A percentile compares a stretch with the other conserved stretches of the same genome.
phyloP scores from a whole-genome alignment of 106 monocot species.

The Xerophyta viscosa region DNA sequence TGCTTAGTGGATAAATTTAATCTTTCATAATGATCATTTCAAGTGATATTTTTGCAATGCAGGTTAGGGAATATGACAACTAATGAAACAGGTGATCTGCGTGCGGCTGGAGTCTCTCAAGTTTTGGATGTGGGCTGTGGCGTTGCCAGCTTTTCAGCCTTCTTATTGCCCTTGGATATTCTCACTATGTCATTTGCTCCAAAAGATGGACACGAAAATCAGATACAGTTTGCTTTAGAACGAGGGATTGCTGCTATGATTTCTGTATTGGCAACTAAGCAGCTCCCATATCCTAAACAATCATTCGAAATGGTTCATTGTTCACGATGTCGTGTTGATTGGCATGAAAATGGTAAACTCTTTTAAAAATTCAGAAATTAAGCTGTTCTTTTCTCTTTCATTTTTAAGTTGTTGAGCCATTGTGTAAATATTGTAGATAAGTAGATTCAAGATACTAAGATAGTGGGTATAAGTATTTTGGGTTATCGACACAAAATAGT shows the following conservation, averaged over 20 bases:
- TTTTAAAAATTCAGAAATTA: not conserved
- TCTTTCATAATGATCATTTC: slow-evolving; percentile 5
- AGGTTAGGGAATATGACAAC: slow-evolving; percentile 98
- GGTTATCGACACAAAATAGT: no score
- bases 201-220: slow-evolving; percentile 83
- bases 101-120: slow-evolving; percentile 71
- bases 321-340: slow-evolving; percentile 96
- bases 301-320: slow-evolving; percentile 99
- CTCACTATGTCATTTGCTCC: slow-evolving; percentile 81
- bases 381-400: no score
- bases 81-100: slow-evolving; percentile 68
- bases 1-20: no score
- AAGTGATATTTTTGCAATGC: slow-evolving; percentile 4
- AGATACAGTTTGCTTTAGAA: slow-evolving; percentile 80
- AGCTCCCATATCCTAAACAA: slow-evolving; percentile 65
- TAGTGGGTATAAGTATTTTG: no score
- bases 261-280: slow-evolving; percentile 78
- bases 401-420: no score
- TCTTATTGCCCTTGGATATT: slow-evolving; percentile 54
- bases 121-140: slow-evolving; percentile 92
- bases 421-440: not conserved
- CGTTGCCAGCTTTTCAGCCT: slow-evolving; percentile 80
- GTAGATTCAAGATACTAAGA: no score
- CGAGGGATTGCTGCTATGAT: slow-evolving; percentile 77
- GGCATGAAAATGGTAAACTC: slow-evolving; percentile 92